Percentiles rank a stretch among this genome's conserved stretches.
Conservation (phyloP, 2,329 filamentous ascomycete genomes). For the Fusarium phyllophilum region DNA sequence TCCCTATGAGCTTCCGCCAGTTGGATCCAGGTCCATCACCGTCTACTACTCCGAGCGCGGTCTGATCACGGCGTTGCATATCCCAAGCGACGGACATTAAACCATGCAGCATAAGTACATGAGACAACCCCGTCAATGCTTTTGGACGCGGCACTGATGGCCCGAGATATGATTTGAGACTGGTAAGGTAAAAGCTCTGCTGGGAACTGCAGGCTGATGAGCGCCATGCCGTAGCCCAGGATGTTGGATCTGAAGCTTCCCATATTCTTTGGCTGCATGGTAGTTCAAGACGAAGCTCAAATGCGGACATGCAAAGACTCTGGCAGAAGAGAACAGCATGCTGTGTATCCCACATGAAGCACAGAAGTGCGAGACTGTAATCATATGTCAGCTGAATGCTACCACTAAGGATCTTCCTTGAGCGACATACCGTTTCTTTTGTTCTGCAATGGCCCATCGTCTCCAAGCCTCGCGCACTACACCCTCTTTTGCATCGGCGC, state of each 20-base stretch:
- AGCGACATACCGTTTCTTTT: neutral
- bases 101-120: constrained; percentile 66
- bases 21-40: neutral
- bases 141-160: neutral
- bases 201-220: neutral
- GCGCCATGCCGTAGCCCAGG: constrained; percentile 55
- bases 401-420: rapidly evolving
- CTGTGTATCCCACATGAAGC: constrained; percentile 74
- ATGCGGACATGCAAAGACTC: constrained; percentile 72
- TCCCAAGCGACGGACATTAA: constrained; percentile 72
- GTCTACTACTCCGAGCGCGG: constrained; percentile 55
- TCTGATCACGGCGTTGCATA: constrained; percentile 70
- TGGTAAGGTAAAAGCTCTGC: neutral
- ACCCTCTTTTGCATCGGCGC: neutral
- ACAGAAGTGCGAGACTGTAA: constrained; percentile 60
- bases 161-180: neutral
- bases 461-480: neutral
- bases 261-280: constrained; percentile 65
- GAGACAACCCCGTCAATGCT: constrained; percentile 54
- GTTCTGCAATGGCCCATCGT: constrained; percentile 5
- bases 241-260: constrained; percentile 64
- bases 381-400: neutral
- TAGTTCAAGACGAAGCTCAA: constrained; percentile 66
- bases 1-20: neutral
- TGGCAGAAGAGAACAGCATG: constrained; percentile 74